phyloP scores from a whole-genome alignment of 257 asterid genomes.

The Penstemon davidsonii region DNA sequence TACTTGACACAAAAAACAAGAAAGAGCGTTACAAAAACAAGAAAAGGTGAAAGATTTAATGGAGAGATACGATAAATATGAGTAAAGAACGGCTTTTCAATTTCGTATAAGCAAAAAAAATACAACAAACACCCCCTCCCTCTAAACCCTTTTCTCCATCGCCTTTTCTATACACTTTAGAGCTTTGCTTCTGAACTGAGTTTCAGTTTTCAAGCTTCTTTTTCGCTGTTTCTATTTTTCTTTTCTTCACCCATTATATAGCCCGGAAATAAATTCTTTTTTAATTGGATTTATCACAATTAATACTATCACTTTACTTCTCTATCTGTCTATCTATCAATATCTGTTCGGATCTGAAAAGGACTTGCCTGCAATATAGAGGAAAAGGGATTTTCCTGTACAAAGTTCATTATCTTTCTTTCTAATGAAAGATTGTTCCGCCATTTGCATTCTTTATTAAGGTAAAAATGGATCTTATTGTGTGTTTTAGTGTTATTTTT shows the following conservation, averaged over 20 bases:
- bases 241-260: slow-evolving; percentile 28
- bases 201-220: slow-evolving; percentile 28
- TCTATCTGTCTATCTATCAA: slow-evolving; percentile 27
- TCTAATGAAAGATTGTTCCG: slow-evolving; percentile 32
- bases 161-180: slow-evolving; percentile 19
- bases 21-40: slow-evolving; percentile 37
- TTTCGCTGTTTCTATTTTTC: neutral
- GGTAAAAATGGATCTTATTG: slow-evolving; percentile 29
- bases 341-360: slow-evolving; percentile 49
- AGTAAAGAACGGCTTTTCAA: slow-evolving; percentile 36
- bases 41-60: slow-evolving; percentile 24
- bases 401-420: slow-evolving; percentile 29
- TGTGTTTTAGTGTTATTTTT: slow-evolving; percentile 7
- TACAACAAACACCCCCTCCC: slow-evolving; percentile 19
- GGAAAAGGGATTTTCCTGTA: slow-evolving; percentile 9
- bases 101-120: slow-evolving; percentile 22
- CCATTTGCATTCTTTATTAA: slow-evolving; percentile 32
- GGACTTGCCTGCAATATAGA: slow-evolving; percentile 21
- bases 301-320: neutral
- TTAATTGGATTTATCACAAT: slow-evolving; percentile 27
- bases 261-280: neutral
- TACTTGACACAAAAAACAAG: slow-evolving; percentile 30
- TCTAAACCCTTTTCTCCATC: slow-evolving; percentile 14
- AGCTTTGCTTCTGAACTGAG: slow-evolving; percentile 44
- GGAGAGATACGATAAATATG: slow-evolving; percentile 10